phyloP scores from a whole-genome alignment of 805 yeast genomes.

The Debaryomyces prosopidis region DNA sequence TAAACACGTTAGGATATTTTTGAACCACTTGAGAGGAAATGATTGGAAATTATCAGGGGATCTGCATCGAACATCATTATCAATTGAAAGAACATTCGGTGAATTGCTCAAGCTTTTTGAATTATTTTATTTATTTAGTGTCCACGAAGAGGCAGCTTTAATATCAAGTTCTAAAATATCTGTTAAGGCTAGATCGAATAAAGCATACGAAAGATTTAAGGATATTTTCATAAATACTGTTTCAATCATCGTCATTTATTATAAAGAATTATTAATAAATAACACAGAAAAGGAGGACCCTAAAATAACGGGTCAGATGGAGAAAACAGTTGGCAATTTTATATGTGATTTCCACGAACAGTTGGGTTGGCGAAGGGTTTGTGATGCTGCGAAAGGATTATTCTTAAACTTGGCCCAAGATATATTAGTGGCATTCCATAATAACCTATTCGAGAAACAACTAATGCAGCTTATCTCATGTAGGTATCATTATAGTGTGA shows the following conservation, averaged over 20 bases:
- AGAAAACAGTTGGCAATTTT: conserved; percentile 40
- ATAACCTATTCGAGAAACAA: conserved; percentile 55
- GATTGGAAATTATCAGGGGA: conserved; percentile 33
- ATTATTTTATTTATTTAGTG: conserved; percentile 48
- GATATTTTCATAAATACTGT: conserved; percentile 43
- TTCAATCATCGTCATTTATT: conserved; percentile 42
- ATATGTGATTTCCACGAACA: conserved; percentile 69
- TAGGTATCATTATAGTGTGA: conserved; percentile 65
- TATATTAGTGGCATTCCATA: conserved; percentile 43
- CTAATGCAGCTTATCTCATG: conserved; percentile 79
- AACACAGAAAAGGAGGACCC: background rate
- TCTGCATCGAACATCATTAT: background rate
- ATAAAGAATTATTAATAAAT: conserved; percentile 8
- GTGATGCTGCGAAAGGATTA: conserved; percentile 63
- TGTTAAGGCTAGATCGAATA: conserved; percentile 41
- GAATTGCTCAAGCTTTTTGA: conserved; percentile 34
- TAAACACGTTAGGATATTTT: conserved; percentile 44
- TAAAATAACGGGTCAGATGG: conserved; percentile 1
- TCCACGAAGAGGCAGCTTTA: conserved; percentile 53
- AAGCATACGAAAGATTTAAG: conserved; percentile 46
- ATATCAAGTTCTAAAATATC: conserved; percentile 40
- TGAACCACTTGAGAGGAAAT: conserved; percentile 20
- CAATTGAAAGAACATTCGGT: conserved; percentile 13
- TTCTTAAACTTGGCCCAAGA: conserved; percentile 63
- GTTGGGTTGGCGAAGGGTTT: conserved; percentile 66